Conservation (phyloP, 805 yeast genomes). For the Suhomyces tanzawaensis region DNA sequence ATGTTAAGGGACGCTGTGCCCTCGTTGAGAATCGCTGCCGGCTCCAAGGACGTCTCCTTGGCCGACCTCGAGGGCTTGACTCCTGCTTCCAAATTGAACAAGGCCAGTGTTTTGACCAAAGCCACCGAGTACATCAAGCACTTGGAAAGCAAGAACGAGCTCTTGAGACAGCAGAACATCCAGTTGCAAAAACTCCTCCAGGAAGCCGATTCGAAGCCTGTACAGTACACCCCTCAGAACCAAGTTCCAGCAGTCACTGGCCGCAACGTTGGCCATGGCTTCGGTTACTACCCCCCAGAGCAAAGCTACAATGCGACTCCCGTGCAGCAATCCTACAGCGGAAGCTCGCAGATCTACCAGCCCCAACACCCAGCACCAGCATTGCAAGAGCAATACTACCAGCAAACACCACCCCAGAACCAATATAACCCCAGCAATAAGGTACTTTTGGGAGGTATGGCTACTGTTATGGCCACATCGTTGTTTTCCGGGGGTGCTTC, state of each 20-base stretch:
- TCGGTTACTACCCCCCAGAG: conserved; percentile 21
- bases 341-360: conserved; percentile 7
- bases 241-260: not conserved
- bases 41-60: conserved; percentile 35
- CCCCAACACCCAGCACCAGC: not conserved
- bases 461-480: conserved; percentile 62
- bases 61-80: conserved; percentile 66
- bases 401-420: conserved; percentile 10
- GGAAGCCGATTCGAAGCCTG: conserved; percentile 23
- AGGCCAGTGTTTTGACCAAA: conserved; percentile 71
- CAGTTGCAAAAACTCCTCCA: conserved; percentile 38
- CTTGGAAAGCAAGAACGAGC: conserved; percentile 59
- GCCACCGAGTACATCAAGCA: conserved; percentile 78
- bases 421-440: conserved; percentile 35
- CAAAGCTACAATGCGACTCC: conserved; percentile 19
- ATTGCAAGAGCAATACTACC: conserved; percentile 12
- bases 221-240: conserved; percentile 8
- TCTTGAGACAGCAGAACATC: conserved; percentile 46
- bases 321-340: conserved; percentile 14
- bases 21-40: conserved; percentile 60
- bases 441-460: conserved; percentile 60
- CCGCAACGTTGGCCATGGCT: conserved; percentile 6
- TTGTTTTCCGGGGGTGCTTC: conserved; percentile 48
- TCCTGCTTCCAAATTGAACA: conserved; percentile 74
- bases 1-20: conserved; percentile 79